A percentile compares a stretch with the other conserved stretches of the same genome.
Evolutionary conservation across 257 asterid species (phyloP).

Genomic region (Linderniella brevidens): DNA sequence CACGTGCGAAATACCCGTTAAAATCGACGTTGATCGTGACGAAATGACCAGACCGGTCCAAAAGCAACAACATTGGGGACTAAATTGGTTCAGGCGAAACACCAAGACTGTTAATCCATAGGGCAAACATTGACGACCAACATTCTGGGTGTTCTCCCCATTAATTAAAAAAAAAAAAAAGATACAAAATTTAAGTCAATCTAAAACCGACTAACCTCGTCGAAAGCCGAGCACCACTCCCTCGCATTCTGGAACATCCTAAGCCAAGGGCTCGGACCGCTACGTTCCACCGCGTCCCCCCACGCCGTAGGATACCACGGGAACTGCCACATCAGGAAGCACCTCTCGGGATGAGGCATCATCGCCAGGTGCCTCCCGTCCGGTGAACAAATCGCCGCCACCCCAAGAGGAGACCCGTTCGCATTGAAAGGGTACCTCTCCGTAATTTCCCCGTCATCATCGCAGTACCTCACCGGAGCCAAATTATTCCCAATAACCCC

Average conservation of each 20-base stretch:
- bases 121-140: too few relatives aligned
- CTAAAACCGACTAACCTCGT: too few relatives aligned
- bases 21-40: too few relatives aligned
- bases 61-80: too few relatives aligned
- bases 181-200: too few relatives aligned
- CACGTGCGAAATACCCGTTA: too few relatives aligned
- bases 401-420: conserved; percentile 70
- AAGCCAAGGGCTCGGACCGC: conserved; percentile 89
- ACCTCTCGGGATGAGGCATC: conserved; percentile 95
- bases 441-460: conserved; percentile 54
- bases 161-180: too few relatives aligned
- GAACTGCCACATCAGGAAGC: conserved; percentile 96
- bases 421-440: conserved; percentile 71
- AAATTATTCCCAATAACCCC: conserved; percentile 31
- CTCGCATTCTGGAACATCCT: conserved; percentile 93
- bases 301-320: conserved; percentile 89
- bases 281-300: conserved; percentile 60
- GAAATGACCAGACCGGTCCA: too few relatives aligned
- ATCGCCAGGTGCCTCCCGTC: conserved; percentile 90
- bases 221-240: conserved; percentile 89
- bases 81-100: too few relatives aligned
- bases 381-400: conserved; percentile 81
- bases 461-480: conserved; percentile 74
- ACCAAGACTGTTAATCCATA: too few relatives aligned
- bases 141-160: too few relatives aligned